Percentiles rank a stretch among this genome's conserved stretches.
Evolutionary conservation across 1,139 yeast genomes (phyloP).

Genomic region (Yamadazyma jaroonii): DNA sequence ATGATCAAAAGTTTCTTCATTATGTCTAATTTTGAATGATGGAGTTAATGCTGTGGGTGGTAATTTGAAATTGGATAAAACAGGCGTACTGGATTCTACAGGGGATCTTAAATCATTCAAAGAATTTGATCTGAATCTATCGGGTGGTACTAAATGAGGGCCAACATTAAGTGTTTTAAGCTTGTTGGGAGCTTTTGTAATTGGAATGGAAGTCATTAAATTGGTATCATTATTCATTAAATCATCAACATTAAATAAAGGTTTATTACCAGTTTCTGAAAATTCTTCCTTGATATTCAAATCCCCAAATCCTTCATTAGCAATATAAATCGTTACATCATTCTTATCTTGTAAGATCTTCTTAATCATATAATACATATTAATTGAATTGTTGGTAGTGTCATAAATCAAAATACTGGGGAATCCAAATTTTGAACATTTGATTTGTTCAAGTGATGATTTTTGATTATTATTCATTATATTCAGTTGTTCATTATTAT

Average conservation of each 20-base stretch:
- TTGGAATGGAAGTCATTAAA: constrained; percentile 10
- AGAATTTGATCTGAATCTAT: constrained; percentile 13
- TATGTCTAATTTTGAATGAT: constrained; percentile 39
- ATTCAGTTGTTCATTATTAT: constrained; percentile 10
- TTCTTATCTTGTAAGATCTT: constrained; percentile 38
- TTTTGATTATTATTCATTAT: constrained; percentile 3
- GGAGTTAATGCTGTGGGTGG: constrained; percentile 9
- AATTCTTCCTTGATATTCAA: background rate
- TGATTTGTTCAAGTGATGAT: constrained; percentile 2
- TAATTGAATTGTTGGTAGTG: constrained; percentile 30
- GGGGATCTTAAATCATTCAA: constrained; percentile 10
- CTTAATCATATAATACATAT: constrained; percentile 43
- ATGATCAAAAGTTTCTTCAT: constrained; percentile 30
- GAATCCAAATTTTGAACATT: constrained; percentile 30
- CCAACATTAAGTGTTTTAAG: background rate
- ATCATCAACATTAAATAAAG: constrained; percentile 12
- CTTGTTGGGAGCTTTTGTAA: constrained; percentile 2
- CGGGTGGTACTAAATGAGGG: background rate
- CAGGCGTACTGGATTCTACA: constrained; percentile 16
- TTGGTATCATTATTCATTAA: constrained; percentile 13
- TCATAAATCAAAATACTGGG: constrained; percentile 30
- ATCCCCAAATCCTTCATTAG: constrained; percentile 10
- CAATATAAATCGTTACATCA: constrained; percentile 12
- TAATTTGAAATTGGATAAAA: constrained; percentile 15
- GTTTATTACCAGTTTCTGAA: constrained; percentile 14